phyloP scores from a whole-genome alignment of 768 basidiomycete genomes.

The Tulasnella sp. region DNA sequence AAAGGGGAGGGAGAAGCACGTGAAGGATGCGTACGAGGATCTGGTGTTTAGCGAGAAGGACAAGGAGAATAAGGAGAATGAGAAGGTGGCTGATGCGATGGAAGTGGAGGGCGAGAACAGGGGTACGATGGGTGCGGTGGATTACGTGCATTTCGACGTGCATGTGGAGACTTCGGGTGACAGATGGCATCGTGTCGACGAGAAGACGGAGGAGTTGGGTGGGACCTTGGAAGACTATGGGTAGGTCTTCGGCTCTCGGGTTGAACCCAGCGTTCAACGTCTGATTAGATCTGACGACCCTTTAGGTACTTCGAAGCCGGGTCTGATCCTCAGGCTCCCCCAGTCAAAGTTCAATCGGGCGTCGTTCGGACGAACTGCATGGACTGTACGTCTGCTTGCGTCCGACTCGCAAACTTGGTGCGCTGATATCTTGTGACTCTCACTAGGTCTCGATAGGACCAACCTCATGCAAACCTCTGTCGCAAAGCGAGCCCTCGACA shows the following conservation, averaged over 20 bases:
- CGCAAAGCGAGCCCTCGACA: slow-evolving; percentile 73
- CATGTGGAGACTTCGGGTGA: slow-evolving; percentile 89
- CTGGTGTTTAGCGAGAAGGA: slow-evolving; percentile 36
- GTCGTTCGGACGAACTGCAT: slow-evolving; percentile 92
- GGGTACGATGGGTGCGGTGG: slow-evolving; percentile 48
- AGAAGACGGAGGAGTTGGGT: slow-evolving; percentile 68
- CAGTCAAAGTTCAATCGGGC: slow-evolving; percentile 59
- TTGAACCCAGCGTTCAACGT: neutral
- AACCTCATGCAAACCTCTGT: slow-evolving; percentile 92
- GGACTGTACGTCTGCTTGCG: slow-evolving; percentile 43
- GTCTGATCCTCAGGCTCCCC: slow-evolving; percentile 40
- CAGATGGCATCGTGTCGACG: slow-evolving; percentile 85
- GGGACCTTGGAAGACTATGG: slow-evolving; percentile 61
- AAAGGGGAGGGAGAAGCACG: slow-evolving; percentile 82
- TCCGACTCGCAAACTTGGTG: neutral
- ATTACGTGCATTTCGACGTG: slow-evolving; percentile 95
- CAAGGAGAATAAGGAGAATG: slow-evolving; percentile 72
- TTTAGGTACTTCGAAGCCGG: slow-evolving; percentile 66
- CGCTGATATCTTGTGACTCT: neutral
- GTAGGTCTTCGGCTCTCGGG: slow-evolving; percentile 35
- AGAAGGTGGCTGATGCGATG: slow-evolving; percentile 88
- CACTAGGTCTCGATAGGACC: slow-evolving; percentile 67
- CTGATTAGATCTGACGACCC: neutral
- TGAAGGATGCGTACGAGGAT: slow-evolving; percentile 92
- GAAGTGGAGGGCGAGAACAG: slow-evolving; percentile 39